These are phyloP conservation scores for Trichodelitschia bisporula DNA, from an alignment of 495 filamentous ascomycete species.

Conservation along the genomic window DNA sequence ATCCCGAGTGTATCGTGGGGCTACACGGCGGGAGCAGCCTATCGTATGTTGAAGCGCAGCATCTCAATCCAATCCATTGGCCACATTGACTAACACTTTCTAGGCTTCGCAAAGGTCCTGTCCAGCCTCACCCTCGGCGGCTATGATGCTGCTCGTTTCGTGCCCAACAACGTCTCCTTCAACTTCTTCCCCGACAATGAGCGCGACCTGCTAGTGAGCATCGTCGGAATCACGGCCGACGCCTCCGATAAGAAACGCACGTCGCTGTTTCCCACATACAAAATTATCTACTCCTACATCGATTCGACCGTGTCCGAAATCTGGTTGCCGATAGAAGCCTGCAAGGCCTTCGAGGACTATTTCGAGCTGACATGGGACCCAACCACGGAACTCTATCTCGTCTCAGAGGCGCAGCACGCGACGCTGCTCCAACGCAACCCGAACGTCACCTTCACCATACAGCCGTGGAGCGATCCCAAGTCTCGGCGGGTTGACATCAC, in stretches of 20 bases:
- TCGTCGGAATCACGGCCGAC: slow-evolving; percentile 20
- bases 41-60: slow-evolving; percentile 15
- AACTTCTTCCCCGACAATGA: slow-evolving; percentile 22
- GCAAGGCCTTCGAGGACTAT: slow-evolving; percentile 25
- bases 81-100: slow-evolving; percentile 2
- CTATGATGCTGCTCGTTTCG: slow-evolving; percentile 26
- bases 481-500: slow-evolving; percentile 22
- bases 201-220: slow-evolving; percentile 23
- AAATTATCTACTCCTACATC: slow-evolving; percentile 16
- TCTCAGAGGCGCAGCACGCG: slow-evolving; percentile 21
- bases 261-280: slow-evolving; percentile 7
- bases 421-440: slow-evolving; percentile 21
- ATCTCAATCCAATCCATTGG: neutral
- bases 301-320: slow-evolving; percentile 29
- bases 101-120: slow-evolving; percentile 23
- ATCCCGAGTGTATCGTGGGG: slow-evolving; percentile 28
- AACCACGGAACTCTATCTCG: slow-evolving; percentile 21
- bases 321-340: slow-evolving; percentile 28
- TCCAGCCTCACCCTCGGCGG: slow-evolving; percentile 31
- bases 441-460: slow-evolving; percentile 26
- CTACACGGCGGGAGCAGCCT: slow-evolving; percentile 30
- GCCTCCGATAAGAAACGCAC: slow-evolving; percentile 4
- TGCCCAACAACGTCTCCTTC: slow-evolving; percentile 22
- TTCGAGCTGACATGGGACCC: slow-evolving; percentile 25
- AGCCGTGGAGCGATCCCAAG: too few relatives aligned